phyloP scores from a whole-genome alignment of 2,329 filamentous ascomycete genomes.

The Cryphonectria nitschkei region DNA sequence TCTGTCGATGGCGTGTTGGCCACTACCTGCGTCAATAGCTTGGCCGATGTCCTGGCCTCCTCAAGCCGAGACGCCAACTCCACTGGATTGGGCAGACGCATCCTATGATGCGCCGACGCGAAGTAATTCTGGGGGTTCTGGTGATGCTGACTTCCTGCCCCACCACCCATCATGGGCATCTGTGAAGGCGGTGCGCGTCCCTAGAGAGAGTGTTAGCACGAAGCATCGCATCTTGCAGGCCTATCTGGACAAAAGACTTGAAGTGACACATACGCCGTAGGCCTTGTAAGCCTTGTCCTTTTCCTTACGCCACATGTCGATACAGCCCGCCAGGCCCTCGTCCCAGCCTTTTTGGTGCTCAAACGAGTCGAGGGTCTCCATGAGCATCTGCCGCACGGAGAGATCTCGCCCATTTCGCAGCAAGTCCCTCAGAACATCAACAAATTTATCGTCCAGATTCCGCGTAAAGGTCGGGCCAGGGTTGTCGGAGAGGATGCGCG shows the following conservation, averaged over 20 bases:
- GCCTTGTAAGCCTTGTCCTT: conserved; percentile 67
- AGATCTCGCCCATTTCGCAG: conserved; percentile 72
- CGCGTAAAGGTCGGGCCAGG: conserved; percentile 89
- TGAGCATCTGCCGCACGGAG: conserved; percentile 81
- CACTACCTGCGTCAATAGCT: conserved; percentile 88
- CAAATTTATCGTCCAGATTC: conserved; percentile 85
- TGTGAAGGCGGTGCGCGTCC: conserved; percentile 37
- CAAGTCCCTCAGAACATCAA: conserved; percentile 73
- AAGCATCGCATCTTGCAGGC: background rate
- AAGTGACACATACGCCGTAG: conserved; percentile 48
- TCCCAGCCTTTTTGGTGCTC: conserved; percentile 74
- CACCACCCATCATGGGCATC: conserved; percentile 42
- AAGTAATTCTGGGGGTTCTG: conserved; percentile 64
- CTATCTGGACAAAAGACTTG: background rate
- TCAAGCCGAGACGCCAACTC: conserved; percentile 85
- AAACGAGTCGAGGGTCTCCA: conserved; percentile 83
- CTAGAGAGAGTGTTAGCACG: conserved; percentile 27
- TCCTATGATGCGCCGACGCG: conserved; percentile 52
- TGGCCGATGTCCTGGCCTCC: conserved; percentile 88
- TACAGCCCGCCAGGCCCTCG: conserved; percentile 69
- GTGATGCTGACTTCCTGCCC: conserved; percentile 43
- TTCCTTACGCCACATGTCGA: conserved; percentile 89
- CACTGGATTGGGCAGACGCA: conserved; percentile 65
- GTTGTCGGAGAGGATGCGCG: conserved; percentile 90
- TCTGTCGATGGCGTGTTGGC: conserved; percentile 81